phyloP scores from a whole-genome alignment of 2,329 filamentous ascomycete species.

The Calonectria pauciramosa region DNA sequence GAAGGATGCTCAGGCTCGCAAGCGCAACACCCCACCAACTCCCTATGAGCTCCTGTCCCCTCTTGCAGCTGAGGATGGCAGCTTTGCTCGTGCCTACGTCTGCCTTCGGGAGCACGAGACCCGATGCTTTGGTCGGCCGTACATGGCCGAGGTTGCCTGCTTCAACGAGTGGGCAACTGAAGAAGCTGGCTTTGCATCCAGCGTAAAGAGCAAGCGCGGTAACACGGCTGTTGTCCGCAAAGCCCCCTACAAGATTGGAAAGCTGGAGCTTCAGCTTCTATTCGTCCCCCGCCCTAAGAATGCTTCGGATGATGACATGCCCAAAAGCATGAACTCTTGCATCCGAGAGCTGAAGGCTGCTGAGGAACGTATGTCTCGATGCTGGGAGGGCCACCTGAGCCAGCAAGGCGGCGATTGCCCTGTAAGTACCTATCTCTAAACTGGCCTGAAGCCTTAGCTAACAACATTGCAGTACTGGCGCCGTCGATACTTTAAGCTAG shows the following conservation, averaged over 20 bases:
- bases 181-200: constrained; percentile 81
- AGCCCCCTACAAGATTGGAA: constrained; percentile 97
- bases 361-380: constrained; percentile 81
- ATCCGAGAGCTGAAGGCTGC: constrained; percentile 94
- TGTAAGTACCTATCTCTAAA: constrained; percentile 69
- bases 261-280: constrained; percentile 91
- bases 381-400: constrained; percentile 90
- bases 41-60: constrained; percentile 91
- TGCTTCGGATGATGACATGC: constrained; percentile 93
- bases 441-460: constrained; percentile 46
- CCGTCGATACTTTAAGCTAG: constrained; percentile 95
- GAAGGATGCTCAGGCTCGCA: constrained; percentile 74
- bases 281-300: constrained; percentile 95
- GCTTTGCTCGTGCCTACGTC: constrained; percentile 94
- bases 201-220: constrained; percentile 93
- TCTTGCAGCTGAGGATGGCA: constrained; percentile 90
- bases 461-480: constrained; percentile 85
- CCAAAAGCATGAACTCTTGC: constrained; percentile 98
- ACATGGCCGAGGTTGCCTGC: constrained; percentile 89
- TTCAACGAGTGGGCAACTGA: constrained; percentile 99
- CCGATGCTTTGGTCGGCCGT: constrained; percentile 88
- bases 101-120: constrained; percentile 93
- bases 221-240: constrained; percentile 79
- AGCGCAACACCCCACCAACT: constrained; percentile 74
- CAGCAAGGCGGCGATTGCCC: constrained; percentile 98